Conservation (phyloP, 2,329 filamentous ascomycete genomes). For the Catunica adiposa region DNA sequence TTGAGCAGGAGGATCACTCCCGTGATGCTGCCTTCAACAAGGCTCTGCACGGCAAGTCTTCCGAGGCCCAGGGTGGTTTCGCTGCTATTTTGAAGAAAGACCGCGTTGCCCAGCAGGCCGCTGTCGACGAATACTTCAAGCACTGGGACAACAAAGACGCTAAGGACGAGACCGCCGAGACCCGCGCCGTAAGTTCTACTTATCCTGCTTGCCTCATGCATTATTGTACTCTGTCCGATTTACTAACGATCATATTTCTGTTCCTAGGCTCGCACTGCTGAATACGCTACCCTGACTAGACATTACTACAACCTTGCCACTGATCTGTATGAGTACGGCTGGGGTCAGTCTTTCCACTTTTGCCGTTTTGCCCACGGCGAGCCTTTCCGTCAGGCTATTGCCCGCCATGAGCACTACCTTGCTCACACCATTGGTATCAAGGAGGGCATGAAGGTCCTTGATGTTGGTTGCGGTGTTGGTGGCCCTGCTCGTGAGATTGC, state of each 20-base stretch:
- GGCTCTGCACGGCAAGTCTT: constrained; percentile 61
- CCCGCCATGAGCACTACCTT: constrained; percentile 94
- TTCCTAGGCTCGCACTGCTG: constrained; percentile 55
- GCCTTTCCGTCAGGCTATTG: constrained; percentile 77
- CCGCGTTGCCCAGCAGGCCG: constrained; percentile 54
- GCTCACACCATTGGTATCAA: constrained; percentile 75
- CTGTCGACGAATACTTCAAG: constrained; percentile 87
- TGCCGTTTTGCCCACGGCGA: constrained; percentile 81
- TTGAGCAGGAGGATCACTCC: constrained; percentile 68
- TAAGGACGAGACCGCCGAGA: constrained; percentile 65
- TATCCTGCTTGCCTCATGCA: no score
- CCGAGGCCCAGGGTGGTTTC: constrained; percentile 55
- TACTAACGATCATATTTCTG: neutral
- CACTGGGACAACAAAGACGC: constrained; percentile 80
- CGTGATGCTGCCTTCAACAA: constrained; percentile 87
- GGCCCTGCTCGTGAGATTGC: constrained; percentile 90
- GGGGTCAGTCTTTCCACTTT: constrained; percentile 95
- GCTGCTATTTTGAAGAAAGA: constrained; percentile 77
- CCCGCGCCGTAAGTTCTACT: constrained; percentile 47
- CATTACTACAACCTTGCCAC: constrained; percentile 98
- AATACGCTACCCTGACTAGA: constrained; percentile 86
- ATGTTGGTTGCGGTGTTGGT: constrained; percentile 93
- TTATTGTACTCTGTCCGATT: neutral
- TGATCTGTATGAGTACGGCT: constrained; percentile 91
- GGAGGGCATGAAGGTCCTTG: constrained; percentile 75